Base-by-base conservation (phyloP, 148 eudicot genomes). In the Persicaria tinctoria region DNA sequence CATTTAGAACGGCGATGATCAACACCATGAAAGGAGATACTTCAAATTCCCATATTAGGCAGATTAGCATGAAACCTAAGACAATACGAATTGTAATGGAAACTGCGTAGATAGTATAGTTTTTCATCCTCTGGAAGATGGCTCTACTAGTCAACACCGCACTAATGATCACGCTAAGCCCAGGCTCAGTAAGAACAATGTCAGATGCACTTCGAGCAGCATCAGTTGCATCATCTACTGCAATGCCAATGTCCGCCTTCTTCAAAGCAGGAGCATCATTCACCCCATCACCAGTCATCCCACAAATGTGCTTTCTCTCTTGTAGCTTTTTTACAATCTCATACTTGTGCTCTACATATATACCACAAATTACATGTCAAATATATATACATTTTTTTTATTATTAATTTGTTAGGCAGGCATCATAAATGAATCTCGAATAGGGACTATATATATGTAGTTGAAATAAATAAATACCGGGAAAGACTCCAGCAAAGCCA, bases 51-150 rank as follows among this genome's bases (percentile, higher is more conserved):
- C 86, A 84, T 68, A 84, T 84, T n/a, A 84, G 78, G 9, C 82
- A 82, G 13, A 84, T 78, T 12, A 84, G 74, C 78, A 80, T 77
- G 74, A 83, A 83, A 4, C 85, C 85, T 76, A 84, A 78, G 78
- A 84, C 86, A 64, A 84, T 84, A 74, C 86, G 86, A 54, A 84
- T 84, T 9, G 86, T 84, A 44, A 84, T 84, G 49, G 86, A 84
- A 46, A 84, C 86, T 8, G 86, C 86, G 76, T 84, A 84, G 32
- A 84, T 84, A 70, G 80, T 27, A 75, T 83, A 4, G 82, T 64
- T 64, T 41, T 8, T 60, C 66, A 60, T 60, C 84, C 23, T 80
- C 84, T 32, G 41, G 41, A 32, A 32, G 41, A 32, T 32, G 41
- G 41, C 41, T 32, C 41, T 32, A 32, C 41, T 82, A 4, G 84